Conservation (phyloP, 1,139 yeast species). For the Barnettozyma hawaiiensis region DNA sequence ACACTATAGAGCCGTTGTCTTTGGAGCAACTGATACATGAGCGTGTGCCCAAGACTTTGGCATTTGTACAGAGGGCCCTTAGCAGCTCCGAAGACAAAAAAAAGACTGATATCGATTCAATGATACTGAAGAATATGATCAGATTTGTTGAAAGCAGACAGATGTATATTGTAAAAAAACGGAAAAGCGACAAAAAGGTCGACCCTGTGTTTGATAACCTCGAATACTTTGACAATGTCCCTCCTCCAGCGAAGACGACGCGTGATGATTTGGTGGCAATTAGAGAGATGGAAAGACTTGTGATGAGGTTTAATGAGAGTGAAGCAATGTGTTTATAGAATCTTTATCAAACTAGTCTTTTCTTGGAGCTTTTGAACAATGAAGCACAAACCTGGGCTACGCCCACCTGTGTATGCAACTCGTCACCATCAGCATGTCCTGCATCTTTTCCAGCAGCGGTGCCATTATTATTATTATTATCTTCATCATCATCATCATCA, state of each 20-base stretch:
- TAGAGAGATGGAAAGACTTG: slow-evolving; percentile 7
- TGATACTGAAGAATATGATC: slow-evolving; percentile 7
- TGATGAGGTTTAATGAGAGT: slow-evolving; percentile 11
- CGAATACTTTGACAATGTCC: not conserved
- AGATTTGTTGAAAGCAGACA: slow-evolving; percentile 7
- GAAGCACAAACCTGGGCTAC: not conserved
- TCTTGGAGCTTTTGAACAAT: not conserved
- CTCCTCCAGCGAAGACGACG: not conserved
- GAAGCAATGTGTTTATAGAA: slow-evolving; percentile 8
- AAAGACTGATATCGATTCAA: slow-evolving; percentile 5
- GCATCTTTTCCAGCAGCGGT: slow-evolving; percentile 4
- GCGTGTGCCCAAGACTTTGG: slow-evolving; percentile 7
- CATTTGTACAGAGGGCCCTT: slow-evolving; percentile 2
- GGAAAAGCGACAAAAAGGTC: not conserved
- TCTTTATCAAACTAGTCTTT: not conserved
- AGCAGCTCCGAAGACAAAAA: too few species aligned
- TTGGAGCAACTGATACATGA: not conserved
- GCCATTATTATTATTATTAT: too few species aligned
- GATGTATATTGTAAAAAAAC: not conserved
- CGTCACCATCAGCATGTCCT: slow-evolving; percentile 22
- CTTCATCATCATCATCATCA: too few species aligned
- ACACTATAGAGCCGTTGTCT: not conserved
- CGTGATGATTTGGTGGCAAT: slow-evolving; percentile 4
- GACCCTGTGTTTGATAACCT: not conserved
- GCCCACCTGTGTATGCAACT: not conserved